Evolutionary conservation across 2,329 filamentous ascomycete genomes (phyloP).

Genomic region (Simplicillium aogashimaense): DNA sequence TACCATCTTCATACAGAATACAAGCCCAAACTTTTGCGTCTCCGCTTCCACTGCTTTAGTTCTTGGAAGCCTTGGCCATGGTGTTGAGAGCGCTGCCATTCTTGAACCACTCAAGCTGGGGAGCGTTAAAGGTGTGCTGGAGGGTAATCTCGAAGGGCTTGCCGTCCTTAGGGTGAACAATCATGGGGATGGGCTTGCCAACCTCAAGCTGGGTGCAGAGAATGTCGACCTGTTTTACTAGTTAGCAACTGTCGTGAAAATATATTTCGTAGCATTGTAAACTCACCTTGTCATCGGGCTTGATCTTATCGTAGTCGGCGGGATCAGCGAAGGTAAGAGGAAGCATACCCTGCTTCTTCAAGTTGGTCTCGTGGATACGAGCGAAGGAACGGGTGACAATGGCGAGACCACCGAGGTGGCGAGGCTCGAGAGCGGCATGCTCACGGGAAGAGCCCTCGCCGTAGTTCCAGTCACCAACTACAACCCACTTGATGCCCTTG

Average conservation of each 20-base stretch:
- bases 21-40: too few relatives aligned
- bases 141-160: conserved; percentile 73
- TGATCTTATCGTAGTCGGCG: conserved; percentile 96
- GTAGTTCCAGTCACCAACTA: conserved; percentile 99
- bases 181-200: conserved; percentile 86
- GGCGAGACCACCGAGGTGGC: conserved; percentile 91
- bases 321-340: conserved; percentile 91
- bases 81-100: conserved; percentile 96
- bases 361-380: conserved; percentile 99
- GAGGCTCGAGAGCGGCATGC: conserved; percentile 94
- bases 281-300: conserved; percentile 71
- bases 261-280: neutral
- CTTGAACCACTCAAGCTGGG: conserved; percentile 98
- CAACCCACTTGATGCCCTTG: conserved; percentile 93
- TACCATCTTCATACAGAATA: too few relatives aligned
- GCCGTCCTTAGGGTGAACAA: conserved; percentile 85
- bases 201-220: conserved; percentile 81
- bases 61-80: conserved; percentile 67
- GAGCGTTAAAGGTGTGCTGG: conserved; percentile 94
- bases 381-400: conserved; percentile 95
- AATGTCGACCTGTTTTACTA: conserved; percentile 56
- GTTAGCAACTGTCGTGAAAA: conserved; percentile 12
- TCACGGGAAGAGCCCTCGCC: conserved; percentile 96
- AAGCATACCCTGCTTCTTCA: conserved; percentile 99
- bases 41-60: conserved; percentile 6